Base-by-base conservation (phyloP, 2,329 filamentous ascomycete species). In the Colletotrichum camelliae region DNA sequence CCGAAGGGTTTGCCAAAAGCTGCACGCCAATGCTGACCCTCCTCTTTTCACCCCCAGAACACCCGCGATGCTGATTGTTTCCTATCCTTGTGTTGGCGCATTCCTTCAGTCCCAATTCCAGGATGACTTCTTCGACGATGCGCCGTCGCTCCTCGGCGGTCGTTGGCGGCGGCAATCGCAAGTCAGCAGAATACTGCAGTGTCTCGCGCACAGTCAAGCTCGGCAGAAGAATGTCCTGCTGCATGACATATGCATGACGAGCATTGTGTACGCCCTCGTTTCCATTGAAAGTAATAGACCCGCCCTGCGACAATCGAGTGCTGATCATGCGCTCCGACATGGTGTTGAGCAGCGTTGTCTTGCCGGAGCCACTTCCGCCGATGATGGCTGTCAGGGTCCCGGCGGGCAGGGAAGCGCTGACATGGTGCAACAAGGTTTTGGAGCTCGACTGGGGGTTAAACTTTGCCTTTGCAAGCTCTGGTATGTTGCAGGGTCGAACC, bases 21-120 rank as follows among this genome's bases (percentile, higher is more conserved):
- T 96, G 94, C 6, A 96, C 94, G 4, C 94, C 94, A 64, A 96
- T 94, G 77, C 93, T 95, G 1, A 93, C 93, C 37, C 94, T 87
- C 77, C 94, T 88, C 86, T 95, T 96, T 82, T 96, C 94, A 4
- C 94, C 94, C 1, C 94, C 94, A 61, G 93, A 95, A 80, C 94
- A 96, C 0, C 94, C 94, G 61, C 94, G 93, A 79, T 95, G 93
- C 67, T 90, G 89, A 72, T 89, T 90, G 79, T 92, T 93, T 1
- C 94, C 94, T 68, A 96, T 94, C 10, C 92, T 87, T 1, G 94
- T 96, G 77, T 95, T 86, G 29, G 94, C 94, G 74, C 94, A 95
- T 78, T 96, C 94, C 81, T 95, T 95, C 55, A 96, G 82, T 0
- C 94, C 93, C 4, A 96, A 84, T 80, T 96, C 94, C 10, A 94